These are phyloP conservation scores for Aspergillus olivimuriae DNA, from an alignment of 495 filamentous ascomycete species.

Conservation along the genomic window DNA sequence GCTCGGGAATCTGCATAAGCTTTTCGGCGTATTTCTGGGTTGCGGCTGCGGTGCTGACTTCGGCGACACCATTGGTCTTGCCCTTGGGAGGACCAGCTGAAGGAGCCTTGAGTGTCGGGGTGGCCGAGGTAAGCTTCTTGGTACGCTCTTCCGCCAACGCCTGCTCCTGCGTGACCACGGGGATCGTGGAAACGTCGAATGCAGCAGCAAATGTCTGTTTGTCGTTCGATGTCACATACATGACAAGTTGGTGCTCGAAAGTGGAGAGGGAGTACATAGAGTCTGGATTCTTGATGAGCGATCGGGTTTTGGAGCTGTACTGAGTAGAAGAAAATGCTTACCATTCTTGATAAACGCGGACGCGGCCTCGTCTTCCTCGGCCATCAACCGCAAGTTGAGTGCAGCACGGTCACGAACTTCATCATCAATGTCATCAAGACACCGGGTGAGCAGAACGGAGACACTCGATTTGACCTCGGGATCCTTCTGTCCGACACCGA, in stretches of 20 bases:
- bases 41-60: conserved; percentile 67
- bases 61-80: conserved; percentile 58
- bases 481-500: conserved; percentile 94
- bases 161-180: conserved; percentile 93
- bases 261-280: conserved; percentile 87
- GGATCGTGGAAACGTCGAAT: conserved; percentile 86
- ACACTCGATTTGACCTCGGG: conserved; percentile 95
- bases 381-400: conserved; percentile 83
- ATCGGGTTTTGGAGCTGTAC: not conserved
- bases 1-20: conserved; percentile 80
- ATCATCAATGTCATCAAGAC: conserved; percentile 95
- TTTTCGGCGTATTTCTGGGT: conserved; percentile 84
- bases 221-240: conserved; percentile 90
- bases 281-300: conserved; percentile 25
- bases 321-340: conserved; percentile 37
- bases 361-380: conserved; percentile 77
- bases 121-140: conserved; percentile 88
- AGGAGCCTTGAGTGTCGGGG: conserved; percentile 91
- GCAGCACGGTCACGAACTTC: conserved; percentile 96
- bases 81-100: conserved; percentile 75
- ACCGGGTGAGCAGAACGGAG: conserved; percentile 83
- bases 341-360: conserved; percentile 86
- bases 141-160: conserved; percentile 94
- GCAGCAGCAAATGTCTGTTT: conserved; percentile 76
- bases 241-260: conserved; percentile 94